Evolutionary conservation across 2,329 filamentous ascomycete genomes (phyloP), one percentile per base, ranked within the genome.

Genomic region (Diplodia sapinea): DNA sequence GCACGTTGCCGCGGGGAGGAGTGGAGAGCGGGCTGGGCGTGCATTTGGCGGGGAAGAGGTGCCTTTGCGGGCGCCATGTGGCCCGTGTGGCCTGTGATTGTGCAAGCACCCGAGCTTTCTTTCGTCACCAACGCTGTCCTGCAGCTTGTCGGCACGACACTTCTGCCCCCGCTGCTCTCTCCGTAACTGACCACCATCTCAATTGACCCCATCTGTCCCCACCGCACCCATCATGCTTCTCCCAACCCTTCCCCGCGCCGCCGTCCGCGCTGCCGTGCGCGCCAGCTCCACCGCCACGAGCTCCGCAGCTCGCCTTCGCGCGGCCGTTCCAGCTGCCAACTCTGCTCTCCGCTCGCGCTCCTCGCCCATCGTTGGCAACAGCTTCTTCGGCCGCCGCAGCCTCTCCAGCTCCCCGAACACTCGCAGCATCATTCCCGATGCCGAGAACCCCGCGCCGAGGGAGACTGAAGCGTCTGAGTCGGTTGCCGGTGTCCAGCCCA

Each of bases 401-500:
- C 76, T 78, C 57, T 76, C 75, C 61, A 64, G 68, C 31, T 77
- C 74, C 51, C 70, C 70, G 52, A 38, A 68, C 15, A n/a, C 70
- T 64, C 69, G 43, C 23, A 78, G 80, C 66, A 76, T 83, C 51
- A 80, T 83, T 78, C 82, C 82, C 1, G 80, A 83, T 52, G 74
- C 81, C 6, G 75, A 79, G 57, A 74, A 81, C 71, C 75, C 82
- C 66, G 54, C 70, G 38, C 74, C 77, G 49, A 75, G 74, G 68
- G 74, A 80, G 70, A 74, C 74, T 40, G 75, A 79, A 65, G 69
- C 74, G 38, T 67, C 74, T 36, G 74, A 80, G 64, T 68, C 70
- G 72, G 76, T 83, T 62, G 55, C 38, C 2, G 47, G 33, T 15
- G 80, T 78, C 26, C 82, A 85, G 68, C 83, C 91, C 0, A 88